Evolutionary conservation across 2,329 filamentous ascomycete species (phyloP).

Genomic region (Graphilbum fragrans): DNA sequence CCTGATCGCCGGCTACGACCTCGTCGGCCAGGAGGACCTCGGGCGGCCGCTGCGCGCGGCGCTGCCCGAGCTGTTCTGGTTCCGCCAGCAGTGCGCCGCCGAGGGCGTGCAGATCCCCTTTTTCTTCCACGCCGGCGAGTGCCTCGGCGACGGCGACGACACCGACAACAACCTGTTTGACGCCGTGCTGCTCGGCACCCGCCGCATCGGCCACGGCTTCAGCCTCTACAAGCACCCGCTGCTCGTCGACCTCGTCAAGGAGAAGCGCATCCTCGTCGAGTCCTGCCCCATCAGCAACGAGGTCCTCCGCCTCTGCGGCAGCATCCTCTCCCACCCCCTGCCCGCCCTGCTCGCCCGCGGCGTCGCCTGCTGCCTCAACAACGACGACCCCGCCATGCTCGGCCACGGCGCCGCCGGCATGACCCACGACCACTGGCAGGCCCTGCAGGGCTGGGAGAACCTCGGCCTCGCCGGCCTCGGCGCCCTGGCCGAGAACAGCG

Average conservation of each 20-base stretch:
- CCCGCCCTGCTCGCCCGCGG: constrained; percentile 77
- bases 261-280: constrained; percentile 79
- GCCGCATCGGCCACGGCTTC: constrained; percentile 82
- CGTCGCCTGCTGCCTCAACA: constrained; percentile 72
- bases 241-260: constrained; percentile 76
- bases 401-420: constrained; percentile 72
- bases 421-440: constrained; percentile 92
- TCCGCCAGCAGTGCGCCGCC: constrained; percentile 70
- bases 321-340: constrained; percentile 38
- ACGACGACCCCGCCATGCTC: constrained; percentile 82
- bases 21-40: constrained; percentile 77
- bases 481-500: constrained; percentile 81
- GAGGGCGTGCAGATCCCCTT: constrained; percentile 77
- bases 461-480: constrained; percentile 78
- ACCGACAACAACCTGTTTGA: constrained; percentile 81
- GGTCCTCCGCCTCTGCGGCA: constrained; percentile 21
- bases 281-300: constrained; percentile 88
- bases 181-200: constrained; percentile 72
- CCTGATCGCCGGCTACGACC: constrained; percentile 74
- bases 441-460: constrained; percentile 83
- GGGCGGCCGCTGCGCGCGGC: constrained; percentile 67
- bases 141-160: constrained; percentile 58
- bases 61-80: constrained; percentile 83
- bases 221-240: constrained; percentile 86
- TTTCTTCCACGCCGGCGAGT: constrained; percentile 92